phyloP scores from a whole-genome alignment of 495 filamentous ascomycete genomes.

The Parmelia sp. region DNA sequence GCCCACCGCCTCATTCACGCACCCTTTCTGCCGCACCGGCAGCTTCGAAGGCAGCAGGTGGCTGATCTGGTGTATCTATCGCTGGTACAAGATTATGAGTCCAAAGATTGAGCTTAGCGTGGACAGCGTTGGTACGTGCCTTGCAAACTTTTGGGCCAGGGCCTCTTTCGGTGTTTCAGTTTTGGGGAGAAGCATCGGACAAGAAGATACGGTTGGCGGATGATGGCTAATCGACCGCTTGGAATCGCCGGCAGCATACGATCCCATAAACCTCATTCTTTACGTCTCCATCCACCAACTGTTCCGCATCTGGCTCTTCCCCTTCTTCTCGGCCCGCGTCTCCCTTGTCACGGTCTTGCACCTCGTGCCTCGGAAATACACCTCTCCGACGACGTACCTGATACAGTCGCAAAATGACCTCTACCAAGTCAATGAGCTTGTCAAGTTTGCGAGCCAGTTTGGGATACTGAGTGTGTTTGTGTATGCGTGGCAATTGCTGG shows the following conservation, averaged over 20 bases:
- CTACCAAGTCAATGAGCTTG: constrained; percentile 72
- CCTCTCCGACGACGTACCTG: constrained; percentile 43
- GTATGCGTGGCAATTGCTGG: constrained; percentile 53
- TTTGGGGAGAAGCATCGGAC: not conserved
- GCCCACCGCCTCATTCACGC: constrained; percentile 60
- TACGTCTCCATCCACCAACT: constrained; percentile 66
- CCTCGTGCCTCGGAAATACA: constrained; percentile 32
- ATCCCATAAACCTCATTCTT: constrained; percentile 54
- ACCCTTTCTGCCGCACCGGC: constrained; percentile 73
- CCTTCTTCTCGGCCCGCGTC: constrained; percentile 55
- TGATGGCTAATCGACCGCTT: not conserved
- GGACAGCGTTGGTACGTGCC: constrained; percentile 55
- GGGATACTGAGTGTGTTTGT: constrained; percentile 33
- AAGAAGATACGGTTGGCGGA: no score
- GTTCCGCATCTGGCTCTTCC: constrained; percentile 71
- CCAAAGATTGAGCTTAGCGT: constrained; percentile 66
- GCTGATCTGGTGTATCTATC: constrained; percentile 62
- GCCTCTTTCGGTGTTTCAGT: no score
- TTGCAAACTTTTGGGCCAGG: not conserved
- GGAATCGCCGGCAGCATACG: constrained; percentile 50
- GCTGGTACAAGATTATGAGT: constrained; percentile 81
- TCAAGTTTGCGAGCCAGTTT: constrained; percentile 62
- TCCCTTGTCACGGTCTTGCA: constrained; percentile 67
- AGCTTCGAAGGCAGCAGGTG: constrained; percentile 51
- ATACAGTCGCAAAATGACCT: constrained; percentile 73